phyloP scores from a whole-genome alignment of 2,329 filamentous ascomycete genomes.

The Cercospora berteroae region DNA sequence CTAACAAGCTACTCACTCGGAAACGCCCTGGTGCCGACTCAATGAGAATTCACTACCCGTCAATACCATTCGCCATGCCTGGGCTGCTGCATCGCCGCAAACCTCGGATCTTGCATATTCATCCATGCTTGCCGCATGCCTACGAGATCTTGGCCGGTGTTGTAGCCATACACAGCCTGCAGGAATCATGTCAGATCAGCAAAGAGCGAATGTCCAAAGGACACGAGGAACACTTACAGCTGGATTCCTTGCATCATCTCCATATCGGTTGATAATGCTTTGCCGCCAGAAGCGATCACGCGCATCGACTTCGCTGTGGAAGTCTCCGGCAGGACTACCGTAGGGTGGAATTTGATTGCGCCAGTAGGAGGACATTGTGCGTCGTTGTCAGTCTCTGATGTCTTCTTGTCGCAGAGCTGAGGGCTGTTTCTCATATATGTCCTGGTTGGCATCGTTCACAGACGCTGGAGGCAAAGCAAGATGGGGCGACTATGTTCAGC shows the following conservation, averaged over 20 bases:
- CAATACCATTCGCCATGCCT: neutral
- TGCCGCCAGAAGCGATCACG: neutral
- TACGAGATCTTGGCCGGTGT: neutral
- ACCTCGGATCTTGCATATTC: constrained; percentile 3
- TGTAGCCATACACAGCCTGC: neutral
- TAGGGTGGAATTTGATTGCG: neutral
- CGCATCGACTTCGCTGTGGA: neutral
- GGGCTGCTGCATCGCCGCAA: neutral
- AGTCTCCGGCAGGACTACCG: neutral
- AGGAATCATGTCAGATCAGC: neutral
- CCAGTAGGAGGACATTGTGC: neutral
- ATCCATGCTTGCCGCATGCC: constrained; percentile 2
- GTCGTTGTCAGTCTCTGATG: neutral
- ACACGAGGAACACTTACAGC: neutral
- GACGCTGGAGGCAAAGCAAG: neutral
- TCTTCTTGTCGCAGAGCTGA: neutral
- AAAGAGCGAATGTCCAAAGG: neutral
- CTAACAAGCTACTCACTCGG: neutral
- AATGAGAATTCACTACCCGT: too few relatives aligned
- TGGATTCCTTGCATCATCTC: neutral
- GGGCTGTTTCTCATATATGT: neutral
- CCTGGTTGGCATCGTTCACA: neutral
- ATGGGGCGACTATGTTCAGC: neutral
- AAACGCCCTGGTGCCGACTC: neutral
- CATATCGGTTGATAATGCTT: neutral